Conservation (phyloP, 148 eudicot genomes). For the Salicornia ramosissima region DNA sequence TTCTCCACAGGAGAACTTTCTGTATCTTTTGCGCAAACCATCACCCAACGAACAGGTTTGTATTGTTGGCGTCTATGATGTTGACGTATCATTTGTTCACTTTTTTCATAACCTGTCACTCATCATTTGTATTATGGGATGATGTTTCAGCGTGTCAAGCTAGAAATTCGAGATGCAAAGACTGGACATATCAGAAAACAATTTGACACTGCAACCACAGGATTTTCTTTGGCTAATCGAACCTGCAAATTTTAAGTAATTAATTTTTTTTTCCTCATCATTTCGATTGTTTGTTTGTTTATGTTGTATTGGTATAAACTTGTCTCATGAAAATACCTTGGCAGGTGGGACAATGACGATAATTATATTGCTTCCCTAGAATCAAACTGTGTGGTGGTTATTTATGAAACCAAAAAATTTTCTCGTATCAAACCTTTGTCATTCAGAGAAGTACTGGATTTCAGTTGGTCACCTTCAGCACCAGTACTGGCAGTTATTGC, state of each 20-base stretch:
- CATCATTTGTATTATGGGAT: not conserved
- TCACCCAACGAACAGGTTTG: not conserved
- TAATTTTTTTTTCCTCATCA: not conserved
- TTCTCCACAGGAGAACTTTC: not conserved
- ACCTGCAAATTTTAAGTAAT: not conserved
- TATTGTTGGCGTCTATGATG: not conserved
- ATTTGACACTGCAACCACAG: not conserved
- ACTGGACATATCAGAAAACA: not conserved
- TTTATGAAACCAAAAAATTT: constrained; percentile 3
- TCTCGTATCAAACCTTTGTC: not conserved
- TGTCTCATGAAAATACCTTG: not conserved
- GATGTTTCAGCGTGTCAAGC: not conserved
- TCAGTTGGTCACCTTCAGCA: not conserved
- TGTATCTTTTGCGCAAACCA: not conserved
- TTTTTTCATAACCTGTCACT: not conserved
- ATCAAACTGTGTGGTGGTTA: not conserved
- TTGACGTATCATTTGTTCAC: not conserved
- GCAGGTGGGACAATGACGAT: not conserved
- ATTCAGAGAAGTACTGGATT: not conserved
- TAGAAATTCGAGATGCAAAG: not conserved
- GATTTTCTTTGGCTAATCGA: not conserved
- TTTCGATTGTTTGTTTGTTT: not conserved
- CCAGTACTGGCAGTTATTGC: not conserved
- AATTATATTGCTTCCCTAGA: not conserved
- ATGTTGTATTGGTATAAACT: not conserved